A percentile compares a stretch with the other conserved stretches of the same genome.
Conservation (phyloP, 2,329 filamentous ascomycete species). For the Aureobasidium subglaciale region DNA sequence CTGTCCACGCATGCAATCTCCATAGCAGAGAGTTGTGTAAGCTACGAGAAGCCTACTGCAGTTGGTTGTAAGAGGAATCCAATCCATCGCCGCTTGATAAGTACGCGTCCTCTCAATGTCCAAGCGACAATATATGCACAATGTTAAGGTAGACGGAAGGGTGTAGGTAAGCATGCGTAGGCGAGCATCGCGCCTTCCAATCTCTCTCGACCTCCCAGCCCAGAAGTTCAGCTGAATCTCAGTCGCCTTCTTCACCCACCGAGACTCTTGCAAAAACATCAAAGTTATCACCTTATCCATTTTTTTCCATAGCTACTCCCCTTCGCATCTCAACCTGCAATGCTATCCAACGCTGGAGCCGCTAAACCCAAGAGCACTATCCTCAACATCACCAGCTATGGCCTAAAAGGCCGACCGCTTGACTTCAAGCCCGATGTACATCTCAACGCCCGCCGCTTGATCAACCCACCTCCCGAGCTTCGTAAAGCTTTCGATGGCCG, state of each 20-base stretch:
- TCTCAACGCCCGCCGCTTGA: not conserved
- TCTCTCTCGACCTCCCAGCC: not conserved
- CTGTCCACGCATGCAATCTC: too few relatives aligned
- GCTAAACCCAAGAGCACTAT: not conserved
- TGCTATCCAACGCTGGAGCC: not conserved
- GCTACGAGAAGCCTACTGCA: too few relatives aligned
- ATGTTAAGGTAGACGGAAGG: not conserved
- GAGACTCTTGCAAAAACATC: too few relatives aligned
- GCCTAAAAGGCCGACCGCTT: not conserved
- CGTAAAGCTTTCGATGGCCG: constrained; percentile 5
- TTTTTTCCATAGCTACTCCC: too few relatives aligned
- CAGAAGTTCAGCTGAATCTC: not conserved
- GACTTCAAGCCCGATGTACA: not conserved
- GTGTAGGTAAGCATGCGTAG: not conserved
- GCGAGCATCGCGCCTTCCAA: not conserved
- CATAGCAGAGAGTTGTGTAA: too few relatives aligned
- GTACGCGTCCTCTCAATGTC: not conserved
- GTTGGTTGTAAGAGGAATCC: too few relatives aligned
- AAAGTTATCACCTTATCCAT: too few relatives aligned
- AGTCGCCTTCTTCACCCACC: too few relatives aligned
- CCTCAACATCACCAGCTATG: not conserved
- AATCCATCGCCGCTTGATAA: too few relatives aligned
- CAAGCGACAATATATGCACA: not conserved
- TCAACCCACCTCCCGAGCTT: not conserved
- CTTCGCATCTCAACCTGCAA: not conserved